A percentile compares a stretch with the other conserved stretches of the same genome.
These are phyloP conservation scores for Phytophthora hibernalis DNA, from an alignment of 352 stramenopile species.

Conservation along the genomic window DNA sequence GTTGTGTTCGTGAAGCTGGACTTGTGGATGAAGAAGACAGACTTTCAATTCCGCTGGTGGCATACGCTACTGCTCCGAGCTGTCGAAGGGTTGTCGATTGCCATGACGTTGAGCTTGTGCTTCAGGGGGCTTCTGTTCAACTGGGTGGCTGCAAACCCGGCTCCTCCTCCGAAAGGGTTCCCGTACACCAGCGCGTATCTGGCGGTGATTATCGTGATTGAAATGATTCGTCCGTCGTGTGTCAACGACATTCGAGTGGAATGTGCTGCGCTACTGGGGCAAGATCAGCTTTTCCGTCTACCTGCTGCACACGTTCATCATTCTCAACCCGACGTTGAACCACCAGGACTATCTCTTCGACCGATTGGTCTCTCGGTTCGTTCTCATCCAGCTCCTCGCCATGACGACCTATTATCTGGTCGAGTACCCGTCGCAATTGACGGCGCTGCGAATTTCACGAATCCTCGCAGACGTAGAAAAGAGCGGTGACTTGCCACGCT, in stretches of 20 bases:
- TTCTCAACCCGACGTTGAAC: slow-evolving; percentile 23
- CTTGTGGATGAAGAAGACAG: slow-evolving; percentile 17
- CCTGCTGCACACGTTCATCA: slow-evolving; percentile 32
- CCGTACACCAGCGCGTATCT: slow-evolving; percentile 32
- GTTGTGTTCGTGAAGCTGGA: slow-evolving; percentile 40
- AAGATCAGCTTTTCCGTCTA: slow-evolving; percentile 42
- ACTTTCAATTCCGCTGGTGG: slow-evolving; percentile 29
- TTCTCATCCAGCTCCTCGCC: slow-evolving; percentile 33
- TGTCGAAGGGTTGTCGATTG: slow-evolving; percentile 27
- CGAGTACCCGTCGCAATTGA: slow-evolving; percentile 52
- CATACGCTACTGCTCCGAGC: slow-evolving; percentile 27
- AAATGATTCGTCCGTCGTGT: slow-evolving; percentile 35
- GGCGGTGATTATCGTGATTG: slow-evolving; percentile 30
- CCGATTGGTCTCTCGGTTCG: slow-evolving; percentile 41
- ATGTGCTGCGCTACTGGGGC: slow-evolving; percentile 30
- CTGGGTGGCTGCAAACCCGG: slow-evolving; percentile 31
- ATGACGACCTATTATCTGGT: slow-evolving; percentile 48
- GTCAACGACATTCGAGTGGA: slow-evolving; percentile 32
- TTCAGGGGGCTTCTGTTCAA: slow-evolving; percentile 34
- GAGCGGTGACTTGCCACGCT: background rate
- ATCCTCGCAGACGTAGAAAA: slow-evolving; percentile 21
- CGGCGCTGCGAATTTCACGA: slow-evolving; percentile 35
- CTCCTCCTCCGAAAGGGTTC: slow-evolving; percentile 22
- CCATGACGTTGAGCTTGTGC: slow-evolving; percentile 38
- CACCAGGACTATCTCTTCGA: slow-evolving; percentile 37